Percentiles rank a stretch among this genome's conserved stretches.
Conservation (phyloP, 768 basidiomycete species). For the Naematelia aurantialba region DNA sequence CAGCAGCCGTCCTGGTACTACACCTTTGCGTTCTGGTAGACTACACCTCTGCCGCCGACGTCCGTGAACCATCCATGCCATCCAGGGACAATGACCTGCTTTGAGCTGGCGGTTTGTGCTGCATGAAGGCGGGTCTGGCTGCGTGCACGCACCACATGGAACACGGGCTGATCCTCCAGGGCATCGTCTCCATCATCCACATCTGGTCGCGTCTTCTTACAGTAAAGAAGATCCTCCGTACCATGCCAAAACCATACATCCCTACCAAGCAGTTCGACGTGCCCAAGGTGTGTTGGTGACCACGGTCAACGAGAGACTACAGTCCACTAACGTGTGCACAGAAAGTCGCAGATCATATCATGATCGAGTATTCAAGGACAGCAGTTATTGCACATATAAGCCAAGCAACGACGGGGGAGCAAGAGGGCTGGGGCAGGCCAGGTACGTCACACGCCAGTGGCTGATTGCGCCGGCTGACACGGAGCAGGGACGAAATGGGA, state of each 20-base stretch:
- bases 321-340: not conserved
- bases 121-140: no score
- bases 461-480: not conserved
- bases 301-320: not conserved
- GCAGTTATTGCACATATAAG: constrained; percentile 49
- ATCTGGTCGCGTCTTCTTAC: constrained; percentile 36
- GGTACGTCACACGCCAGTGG: constrained; percentile 21
- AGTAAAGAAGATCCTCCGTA: constrained; percentile 33
- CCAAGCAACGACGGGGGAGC: constrained; percentile 47
- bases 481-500: constrained; percentile 36
- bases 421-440: constrained; percentile 51
- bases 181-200: constrained; percentile 25
- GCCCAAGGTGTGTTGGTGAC: constrained; percentile 31
- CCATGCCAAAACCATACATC: constrained; percentile 51
- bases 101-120: not conserved
- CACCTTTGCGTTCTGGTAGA: not conserved
- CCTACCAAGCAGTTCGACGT: constrained; percentile 48
- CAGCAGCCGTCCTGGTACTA: not conserved
- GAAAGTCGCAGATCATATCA: constrained; percentile 47
- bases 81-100: no score
- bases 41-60: no score
- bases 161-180: constrained; percentile 17
- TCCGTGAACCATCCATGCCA: no score
- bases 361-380: constrained; percentile 47
- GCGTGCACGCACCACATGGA: no score